Evolutionary conservation across 2,329 filamentous ascomycete genomes (phyloP).

Genomic region (Cercospora berteroae): DNA sequence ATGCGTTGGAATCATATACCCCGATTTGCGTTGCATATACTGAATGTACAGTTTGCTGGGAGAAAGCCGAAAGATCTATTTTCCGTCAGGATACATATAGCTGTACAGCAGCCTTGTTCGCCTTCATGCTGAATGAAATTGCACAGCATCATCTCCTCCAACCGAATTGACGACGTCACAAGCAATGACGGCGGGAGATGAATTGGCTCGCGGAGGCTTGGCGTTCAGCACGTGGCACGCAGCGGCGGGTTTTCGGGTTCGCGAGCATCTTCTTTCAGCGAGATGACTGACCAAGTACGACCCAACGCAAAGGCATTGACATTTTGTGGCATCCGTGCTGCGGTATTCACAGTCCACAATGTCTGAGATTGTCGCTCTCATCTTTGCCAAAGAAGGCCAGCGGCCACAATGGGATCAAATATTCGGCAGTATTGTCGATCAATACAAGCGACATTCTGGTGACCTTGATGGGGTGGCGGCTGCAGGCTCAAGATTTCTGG

Average conservation of each 20-base stretch:
- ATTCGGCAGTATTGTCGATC: conserved; percentile 8
- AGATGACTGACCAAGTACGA: not conserved
- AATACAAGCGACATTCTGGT: conserved; percentile 3
- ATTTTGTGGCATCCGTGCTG: not conserved
- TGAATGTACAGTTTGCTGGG: not conserved
- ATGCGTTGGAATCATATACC: not conserved
- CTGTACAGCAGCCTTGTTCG: not conserved
- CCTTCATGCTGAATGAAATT: not conserved
- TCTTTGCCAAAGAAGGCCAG: conserved; percentile 14
- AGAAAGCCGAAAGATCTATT: not conserved
- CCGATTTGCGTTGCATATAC: not conserved
- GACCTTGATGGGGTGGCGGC: conserved; percentile 10
- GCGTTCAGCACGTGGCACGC: not conserved
- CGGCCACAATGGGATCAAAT: conserved; percentile 15
- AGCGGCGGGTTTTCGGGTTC: not conserved
- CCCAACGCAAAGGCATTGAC: not conserved
- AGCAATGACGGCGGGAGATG: not conserved
- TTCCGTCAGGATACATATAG: not conserved
- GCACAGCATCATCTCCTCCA: not conserved
- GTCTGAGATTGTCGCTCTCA: conserved; percentile 15
- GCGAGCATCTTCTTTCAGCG: not conserved
- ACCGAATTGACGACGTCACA: not conserved
- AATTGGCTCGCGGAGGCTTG: not conserved
- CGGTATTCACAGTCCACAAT: not conserved
- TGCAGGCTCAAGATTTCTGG: conserved; percentile 6